phyloP scores from a whole-genome alignment of 177 flowering plant genomes.

The Vitis hybrid region DNA sequence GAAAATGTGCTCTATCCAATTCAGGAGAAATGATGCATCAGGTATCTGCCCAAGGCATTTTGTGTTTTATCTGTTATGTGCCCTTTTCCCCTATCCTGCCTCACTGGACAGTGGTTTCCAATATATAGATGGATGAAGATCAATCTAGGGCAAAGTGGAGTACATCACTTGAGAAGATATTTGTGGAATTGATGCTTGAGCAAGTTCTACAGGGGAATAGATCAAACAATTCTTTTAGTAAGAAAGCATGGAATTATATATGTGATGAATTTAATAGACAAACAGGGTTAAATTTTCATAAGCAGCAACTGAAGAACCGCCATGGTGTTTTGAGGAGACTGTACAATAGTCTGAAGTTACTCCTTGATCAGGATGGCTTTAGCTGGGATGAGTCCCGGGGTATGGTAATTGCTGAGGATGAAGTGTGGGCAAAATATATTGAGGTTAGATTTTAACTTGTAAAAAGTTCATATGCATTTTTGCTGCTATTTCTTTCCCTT shows the following conservation, averaged over 20 bases:
- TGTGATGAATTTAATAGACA: slow-evolving; percentile 5
- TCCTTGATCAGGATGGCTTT: slow-evolving; percentile 6
- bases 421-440: not conserved
- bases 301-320: slow-evolving; percentile 5
- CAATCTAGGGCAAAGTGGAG: slow-evolving; percentile 3
- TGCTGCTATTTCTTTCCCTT: not conserved
- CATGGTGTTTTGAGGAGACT: slow-evolving; percentile 5
- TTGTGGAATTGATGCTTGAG: slow-evolving; percentile 5
- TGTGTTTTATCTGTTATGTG: not conserved
- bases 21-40: not conserved
- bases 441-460: not conserved
- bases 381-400: not conserved
- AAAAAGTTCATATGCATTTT: not conserved
- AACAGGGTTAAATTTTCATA: not conserved
- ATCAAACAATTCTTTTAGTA: slow-evolving; percentile 5
- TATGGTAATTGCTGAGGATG: not conserved
- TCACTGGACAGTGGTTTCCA: not conserved
- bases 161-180: not conserved
- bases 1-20: not conserved
- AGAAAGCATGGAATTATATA: slow-evolving; percentile 6
- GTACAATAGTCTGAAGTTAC: slow-evolving; percentile 1
- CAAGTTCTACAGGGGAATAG: slow-evolving; percentile 7
- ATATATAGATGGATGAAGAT: slow-evolving; percentile 1
- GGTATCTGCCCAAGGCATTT: not conserved
- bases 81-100: not conserved